A percentile compares a stretch with the other conserved stretches of the same genome.
Evolutionary conservation across 2,329 filamentous ascomycete species (phyloP).

Genomic region (Phaeosphaeriaceae sp.): DNA sequence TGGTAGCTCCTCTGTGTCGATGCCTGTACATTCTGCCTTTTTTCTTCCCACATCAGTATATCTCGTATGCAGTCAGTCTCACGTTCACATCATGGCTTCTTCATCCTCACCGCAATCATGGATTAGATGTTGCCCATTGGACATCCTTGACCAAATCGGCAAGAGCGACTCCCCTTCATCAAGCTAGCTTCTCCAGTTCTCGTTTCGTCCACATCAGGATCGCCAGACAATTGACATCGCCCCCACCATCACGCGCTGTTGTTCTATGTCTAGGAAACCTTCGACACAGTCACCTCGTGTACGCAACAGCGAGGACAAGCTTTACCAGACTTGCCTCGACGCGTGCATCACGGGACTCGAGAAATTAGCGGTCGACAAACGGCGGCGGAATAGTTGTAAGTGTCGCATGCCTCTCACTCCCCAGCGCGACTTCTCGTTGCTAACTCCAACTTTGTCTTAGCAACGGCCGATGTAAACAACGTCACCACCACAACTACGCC

Average conservation of each 20-base stretch:
- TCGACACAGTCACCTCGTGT: neutral
- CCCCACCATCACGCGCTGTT: neutral
- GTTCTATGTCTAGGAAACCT: slow-evolving; percentile 16
- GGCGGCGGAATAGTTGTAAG: slow-evolving; percentile 5
- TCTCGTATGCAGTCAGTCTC: neutral
- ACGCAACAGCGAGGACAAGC: slow-evolving; percentile 17
- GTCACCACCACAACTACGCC: slow-evolving; percentile 1
- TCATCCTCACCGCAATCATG: neutral
- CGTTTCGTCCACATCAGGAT: neutral
- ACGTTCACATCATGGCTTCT: neutral
- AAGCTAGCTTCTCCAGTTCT: neutral
- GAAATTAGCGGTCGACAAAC: slow-evolving; percentile 15
- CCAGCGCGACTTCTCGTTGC: neutral
- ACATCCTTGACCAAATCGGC: neutral
- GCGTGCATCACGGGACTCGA: slow-evolving; percentile 26
- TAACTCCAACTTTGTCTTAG: slow-evolving; percentile 4
- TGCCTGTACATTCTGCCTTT: neutral
- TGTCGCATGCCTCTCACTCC: slow-evolving; percentile 4
- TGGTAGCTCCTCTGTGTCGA: neutral
- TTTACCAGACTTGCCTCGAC: slow-evolving; percentile 19
- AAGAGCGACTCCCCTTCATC: neutral
- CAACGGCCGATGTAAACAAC: slow-evolving; percentile 6
- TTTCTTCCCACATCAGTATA: neutral
- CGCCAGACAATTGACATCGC: neutral
- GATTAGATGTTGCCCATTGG: neutral